Evolutionary conservation across 1,139 yeast species (phyloP), one percentile per base, ranked within the genome.

Genomic region (Pneumocystis jirovecii): DNA sequence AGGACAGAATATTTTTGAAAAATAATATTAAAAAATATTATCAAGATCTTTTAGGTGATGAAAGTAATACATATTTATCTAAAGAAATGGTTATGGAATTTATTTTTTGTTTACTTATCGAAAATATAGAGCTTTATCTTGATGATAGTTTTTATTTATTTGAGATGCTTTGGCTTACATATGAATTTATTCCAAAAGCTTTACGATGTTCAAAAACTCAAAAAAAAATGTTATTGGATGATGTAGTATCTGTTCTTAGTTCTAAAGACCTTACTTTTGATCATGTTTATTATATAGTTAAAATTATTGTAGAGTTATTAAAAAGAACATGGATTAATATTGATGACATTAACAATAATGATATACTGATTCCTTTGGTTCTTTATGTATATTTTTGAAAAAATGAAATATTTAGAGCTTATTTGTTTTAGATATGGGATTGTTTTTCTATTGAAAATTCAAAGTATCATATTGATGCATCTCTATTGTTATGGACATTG

Each of bases 351-450:
- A 50, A 50, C 12, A 50, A 25, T 25, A 31, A 50, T 50, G 7
- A 50, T 25, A 12, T 50, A 12, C 12, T 50, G 31, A 12, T 50
- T 50, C 57, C 57, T 50, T 50, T 50, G 12, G 57, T 50, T 25
- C 4, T 50, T 25, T 50, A 25, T 50, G 57, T 50, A 50, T 50
- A 17, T 50, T 8, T 21, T 25, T 50, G 8, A 50, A 29, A 50
- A 50, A 50, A 50, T 50, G 3, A 12, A 50, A n/a, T 25, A 12
- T 25, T 10, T 25, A 5, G 12, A 21, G 15, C 40, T 39, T 39
- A 60, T 60, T 60, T 8, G 17, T 39, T 60, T 25, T 60, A 60
- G 61, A 60, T 42, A 39, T 60, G 61, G 61, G 61, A 39, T 42
- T 42, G 17, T 60, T 42, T 60, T 60, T 39, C 44, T 25, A 39